phyloP scores from a whole-genome alignment of 1,284 basidiomycete genomes.

The Irpex sp. region DNA sequence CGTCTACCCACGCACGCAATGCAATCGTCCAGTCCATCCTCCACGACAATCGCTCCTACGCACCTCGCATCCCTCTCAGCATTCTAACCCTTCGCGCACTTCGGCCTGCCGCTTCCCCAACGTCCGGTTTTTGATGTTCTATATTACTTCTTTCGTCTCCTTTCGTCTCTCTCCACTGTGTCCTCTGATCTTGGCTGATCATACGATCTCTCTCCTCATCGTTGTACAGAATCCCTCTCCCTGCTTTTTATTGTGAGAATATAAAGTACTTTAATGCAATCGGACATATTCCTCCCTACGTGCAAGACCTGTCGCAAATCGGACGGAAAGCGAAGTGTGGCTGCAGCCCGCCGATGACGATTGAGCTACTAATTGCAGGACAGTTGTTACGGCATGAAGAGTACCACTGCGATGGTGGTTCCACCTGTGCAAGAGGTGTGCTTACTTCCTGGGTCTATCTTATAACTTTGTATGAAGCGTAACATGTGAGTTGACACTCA shows the following conservation, averaged over 20 bases:
- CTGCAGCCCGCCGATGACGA: no score
- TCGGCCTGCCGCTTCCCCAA: background rate
- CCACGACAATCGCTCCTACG: no score
- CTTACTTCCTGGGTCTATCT: no score
- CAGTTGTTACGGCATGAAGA: no score
- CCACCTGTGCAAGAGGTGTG: no score
- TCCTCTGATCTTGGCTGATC: slow-evolving; percentile 9
- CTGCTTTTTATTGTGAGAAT: slow-evolving; percentile 21
- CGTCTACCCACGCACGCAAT: slow-evolving; percentile 1
- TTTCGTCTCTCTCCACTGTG: slow-evolving; percentile 1
- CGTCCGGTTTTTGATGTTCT: slow-evolving; percentile 5
- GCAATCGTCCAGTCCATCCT: no score
- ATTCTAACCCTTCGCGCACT: background rate
- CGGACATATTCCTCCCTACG: background rate
- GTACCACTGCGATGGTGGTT: no score
- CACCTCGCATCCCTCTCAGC: no score
- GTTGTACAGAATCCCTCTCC: slow-evolving; percentile 13
- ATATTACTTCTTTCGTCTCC: slow-evolving; percentile 7
- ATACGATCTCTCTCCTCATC: slow-evolving; percentile 8
- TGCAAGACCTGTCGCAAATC: background rate
- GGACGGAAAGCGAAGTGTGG: no score
- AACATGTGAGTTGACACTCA: no score
- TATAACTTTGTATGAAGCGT: no score
- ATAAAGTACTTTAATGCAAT: slow-evolving; percentile 8
- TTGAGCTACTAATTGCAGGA: background rate